Conservation (phyloP, 805 yeast genomes). For the Spathaspora gorwiae region DNA sequence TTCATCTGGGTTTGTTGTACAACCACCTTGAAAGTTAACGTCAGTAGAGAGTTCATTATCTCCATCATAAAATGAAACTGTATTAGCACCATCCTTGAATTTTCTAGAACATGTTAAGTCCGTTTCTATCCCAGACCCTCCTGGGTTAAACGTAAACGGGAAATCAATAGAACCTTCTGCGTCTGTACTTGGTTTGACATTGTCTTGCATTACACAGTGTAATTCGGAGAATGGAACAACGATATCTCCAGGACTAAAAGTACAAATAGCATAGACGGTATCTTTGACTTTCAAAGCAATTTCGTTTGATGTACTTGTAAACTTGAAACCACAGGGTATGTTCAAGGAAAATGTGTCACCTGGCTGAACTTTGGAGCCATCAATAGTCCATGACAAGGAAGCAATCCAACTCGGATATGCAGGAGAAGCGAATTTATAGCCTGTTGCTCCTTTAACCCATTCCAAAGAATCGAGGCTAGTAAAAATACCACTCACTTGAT, state of each 20-base stretch:
- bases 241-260: constrained; percentile 12
- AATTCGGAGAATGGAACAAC: constrained; percentile 12
- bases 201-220: constrained; percentile 13
- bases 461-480: constrained; percentile 10
- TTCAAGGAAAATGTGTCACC: constrained; percentile 24
- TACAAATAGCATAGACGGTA: constrained; percentile 19
- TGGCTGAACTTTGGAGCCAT: constrained; percentile 10
- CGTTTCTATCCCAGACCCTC: constrained; percentile 10
- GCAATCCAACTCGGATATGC: constrained; percentile 15
- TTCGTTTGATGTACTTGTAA: constrained; percentile 10
- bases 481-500: constrained; percentile 13
- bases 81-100: constrained; percentile 15
- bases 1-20: not conserved
- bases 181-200: constrained; percentile 6
- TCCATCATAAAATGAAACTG: constrained; percentile 16
- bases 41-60: constrained; percentile 8
- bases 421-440: constrained; percentile 2
- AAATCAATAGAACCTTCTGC: constrained; percentile 17
- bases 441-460: constrained; percentile 6
- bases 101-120: constrained; percentile 16
- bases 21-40: constrained; percentile 6
- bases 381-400: constrained; percentile 17
- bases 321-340: constrained; percentile 23
- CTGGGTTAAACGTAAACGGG: constrained; percentile 20
- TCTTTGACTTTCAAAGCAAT: constrained; percentile 12